phyloP scores from a whole-genome alignment of 306 rosid genomes.

The Elaeagnus macrophylla region DNA sequence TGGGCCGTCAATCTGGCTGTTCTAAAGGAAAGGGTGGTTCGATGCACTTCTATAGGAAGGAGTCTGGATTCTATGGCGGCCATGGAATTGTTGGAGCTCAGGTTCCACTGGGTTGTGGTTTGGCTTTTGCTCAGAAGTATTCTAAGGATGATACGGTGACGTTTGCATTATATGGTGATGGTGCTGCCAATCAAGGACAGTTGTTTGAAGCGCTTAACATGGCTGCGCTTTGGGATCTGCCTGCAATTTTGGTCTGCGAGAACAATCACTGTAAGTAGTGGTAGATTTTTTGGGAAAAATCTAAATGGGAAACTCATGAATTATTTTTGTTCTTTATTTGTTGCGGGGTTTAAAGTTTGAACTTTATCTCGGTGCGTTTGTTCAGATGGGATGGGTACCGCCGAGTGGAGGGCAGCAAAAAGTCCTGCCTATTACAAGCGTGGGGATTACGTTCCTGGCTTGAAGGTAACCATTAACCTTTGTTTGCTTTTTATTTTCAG shows the following conservation, averaged over 20 bases:
- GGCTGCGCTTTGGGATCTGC: conserved; percentile 89
- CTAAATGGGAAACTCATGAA: not conserved
- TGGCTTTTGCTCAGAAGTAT: conserved; percentile 84
- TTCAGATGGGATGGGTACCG: conserved; percentile 97
- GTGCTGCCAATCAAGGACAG: conserved; percentile 96
- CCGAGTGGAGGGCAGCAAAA: conserved; percentile 93
- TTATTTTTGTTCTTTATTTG: not conserved
- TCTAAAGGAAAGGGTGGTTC: conserved; percentile 89
- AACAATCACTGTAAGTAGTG: conserved; percentile 76
- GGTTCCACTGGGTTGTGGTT: conserved; percentile 73
- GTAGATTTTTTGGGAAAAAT: not conserved
- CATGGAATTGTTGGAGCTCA: conserved; percentile 98
- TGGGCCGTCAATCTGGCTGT: conserved; percentile 72
- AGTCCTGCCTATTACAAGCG: conserved; percentile 86
- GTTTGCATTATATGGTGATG: conserved; percentile 68
- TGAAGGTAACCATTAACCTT: conserved; percentile 46
- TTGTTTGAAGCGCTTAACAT: conserved; percentile 88
- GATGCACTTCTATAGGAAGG: conserved; percentile 85
- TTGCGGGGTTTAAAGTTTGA: conserved; percentile 7
- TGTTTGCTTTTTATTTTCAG: not conserved
- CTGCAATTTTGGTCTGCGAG: conserved; percentile 93
- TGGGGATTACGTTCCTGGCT: conserved; percentile 90
- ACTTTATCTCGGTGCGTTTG: conserved; percentile 1
- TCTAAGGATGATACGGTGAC: conserved; percentile 64
- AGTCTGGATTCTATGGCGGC: conserved; percentile 66